Percentiles rank a stretch among this genome's conserved stretches.
These are phyloP conservation scores for Paraglomus brasilianum DNA, from an alignment of 192 early-diverging fungal species.

Conservation along the genomic window DNA sequence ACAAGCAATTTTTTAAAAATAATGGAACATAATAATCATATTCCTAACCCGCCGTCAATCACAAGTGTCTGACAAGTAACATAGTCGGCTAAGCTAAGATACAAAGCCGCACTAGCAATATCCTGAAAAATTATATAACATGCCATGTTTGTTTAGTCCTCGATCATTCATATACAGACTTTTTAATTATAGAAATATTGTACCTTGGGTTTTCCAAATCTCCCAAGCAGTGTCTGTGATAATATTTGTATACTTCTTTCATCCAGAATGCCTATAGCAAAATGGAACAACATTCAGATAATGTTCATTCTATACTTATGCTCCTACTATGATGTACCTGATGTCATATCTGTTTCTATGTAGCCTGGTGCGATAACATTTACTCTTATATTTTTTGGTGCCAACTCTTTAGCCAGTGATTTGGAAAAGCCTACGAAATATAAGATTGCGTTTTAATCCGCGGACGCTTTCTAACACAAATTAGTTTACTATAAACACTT, in stretches of 20 bases:
- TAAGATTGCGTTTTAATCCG: not conserved
- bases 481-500: constrained; percentile 2
- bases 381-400: constrained; percentile 65
- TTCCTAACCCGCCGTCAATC: not conserved
- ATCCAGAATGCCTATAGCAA: constrained; percentile 39
- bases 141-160: not conserved
- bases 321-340: constrained; percentile 39
- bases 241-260: constrained; percentile 44
- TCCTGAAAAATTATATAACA: constrained; percentile 36
- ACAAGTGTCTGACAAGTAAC: constrained; percentile 49
- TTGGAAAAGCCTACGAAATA: constrained; percentile 69
- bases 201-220: constrained; percentile 56
- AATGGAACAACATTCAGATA: constrained; percentile 1
- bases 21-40: too few species aligned
- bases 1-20: not conserved
- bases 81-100: constrained; percentile 55
- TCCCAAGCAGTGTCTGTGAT: constrained; percentile 48
- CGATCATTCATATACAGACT: not conserved
- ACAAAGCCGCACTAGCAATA: constrained; percentile 58
- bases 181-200: not conserved
- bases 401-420: constrained; percentile 79
- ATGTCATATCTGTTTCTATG: constrained; percentile 79
- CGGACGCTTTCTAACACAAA: not conserved
- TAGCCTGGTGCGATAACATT: constrained; percentile 88
- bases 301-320: not conserved